Base-by-base conservation (phyloP, 1,284 basidiomycete species). In the Irpex lacteus region DNA sequence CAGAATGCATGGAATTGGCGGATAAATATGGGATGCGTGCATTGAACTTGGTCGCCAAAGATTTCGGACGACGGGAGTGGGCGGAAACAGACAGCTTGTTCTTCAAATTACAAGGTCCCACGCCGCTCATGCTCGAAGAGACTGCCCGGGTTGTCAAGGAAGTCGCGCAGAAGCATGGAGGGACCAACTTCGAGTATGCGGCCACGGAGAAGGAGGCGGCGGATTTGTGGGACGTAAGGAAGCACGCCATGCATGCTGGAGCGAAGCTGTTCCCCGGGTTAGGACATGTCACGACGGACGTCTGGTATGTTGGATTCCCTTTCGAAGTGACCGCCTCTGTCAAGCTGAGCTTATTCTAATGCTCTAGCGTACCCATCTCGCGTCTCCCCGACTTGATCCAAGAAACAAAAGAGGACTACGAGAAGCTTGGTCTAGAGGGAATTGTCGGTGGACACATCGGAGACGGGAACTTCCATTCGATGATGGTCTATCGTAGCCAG, bases 91-190 rank as follows among this genome's bases (percentile, higher is more conserved):
- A 94, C 71, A 86, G 85, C 34, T 80, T 96, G 9, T 95, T 95
- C 81, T 90, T 96, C 83, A 96, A 96, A 76, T 88, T 96, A 72
- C 92, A 95, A 74, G 93, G 92, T 4, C 80, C 84, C 19, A 85
- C 87, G 1, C 75, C 81, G 2, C 79, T 79, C 3, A 81, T 89
- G 5, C 82, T 94, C 65, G 72, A 81, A 7, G 89, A 93, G 68
- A 87, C 89, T 0, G 86, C 89, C 1, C 79, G 80, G 21, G 80
- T 86, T 8, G 87, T 88, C 44, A 74, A 84, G 66, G 75, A 77
- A 32, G 81, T 95, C 59, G 75, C 85, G 2, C 80, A 83, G 70
- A 83, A 82, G 67, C 83, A 95, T 69, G 89, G 90, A 0, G 90
- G 88, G 2, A 82, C 81, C 1, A 85, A 86, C 5, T 93, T 94